Percentiles rank a stretch among this genome's conserved stretches.
phyloP scores from a whole-genome alignment of 768 basidiomycete species.

The Leccinum pellstonianum region DNA sequence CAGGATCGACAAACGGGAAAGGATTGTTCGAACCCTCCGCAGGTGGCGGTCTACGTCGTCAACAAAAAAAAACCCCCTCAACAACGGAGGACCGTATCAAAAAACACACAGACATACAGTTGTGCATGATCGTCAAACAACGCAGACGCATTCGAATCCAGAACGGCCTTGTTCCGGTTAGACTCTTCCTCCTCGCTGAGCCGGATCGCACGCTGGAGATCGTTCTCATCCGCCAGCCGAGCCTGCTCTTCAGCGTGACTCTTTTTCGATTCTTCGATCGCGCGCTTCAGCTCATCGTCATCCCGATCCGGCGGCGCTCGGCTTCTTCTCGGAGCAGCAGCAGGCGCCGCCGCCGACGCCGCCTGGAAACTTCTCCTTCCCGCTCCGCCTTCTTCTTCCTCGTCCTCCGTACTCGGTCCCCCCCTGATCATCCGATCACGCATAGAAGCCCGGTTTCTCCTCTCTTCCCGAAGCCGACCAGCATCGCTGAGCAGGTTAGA shows the following conservation, averaged over 20 bases:
- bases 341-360: not conserved
- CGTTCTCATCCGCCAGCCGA: slow-evolving; percentile 67
- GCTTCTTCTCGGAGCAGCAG: slow-evolving; percentile 17
- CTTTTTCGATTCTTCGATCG: slow-evolving; percentile 89
- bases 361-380: slow-evolving; percentile 8
- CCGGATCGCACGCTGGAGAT: slow-evolving; percentile 77
- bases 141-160: slow-evolving; percentile 67
- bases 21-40: slow-evolving; percentile 44
- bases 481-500: slow-evolving; percentile 91
- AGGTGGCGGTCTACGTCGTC: slow-evolving; percentile 31
- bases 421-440: slow-evolving; percentile 89
- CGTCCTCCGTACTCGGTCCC: slow-evolving; percentile 38
- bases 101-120: slow-evolving; percentile 51
- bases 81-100: slow-evolving; percentile 1
- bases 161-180: slow-evolving; percentile 63
- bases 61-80: slow-evolving; percentile 1
- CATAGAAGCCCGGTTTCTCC: slow-evolving; percentile 84
- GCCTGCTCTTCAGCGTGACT: slow-evolving; percentile 68
- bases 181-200: slow-evolving; percentile 91
- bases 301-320: slow-evolving; percentile 41
- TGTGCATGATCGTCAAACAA: slow-evolving; percentile 89
- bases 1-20: slow-evolving; percentile 62
- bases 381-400: slow-evolving; percentile 19
- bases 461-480: slow-evolving; percentile 78
- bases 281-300: slow-evolving; percentile 81